Evolutionary conservation across 768 basidiomycete genomes (phyloP).

Genomic region (Fomitopsis pulvina): DNA sequence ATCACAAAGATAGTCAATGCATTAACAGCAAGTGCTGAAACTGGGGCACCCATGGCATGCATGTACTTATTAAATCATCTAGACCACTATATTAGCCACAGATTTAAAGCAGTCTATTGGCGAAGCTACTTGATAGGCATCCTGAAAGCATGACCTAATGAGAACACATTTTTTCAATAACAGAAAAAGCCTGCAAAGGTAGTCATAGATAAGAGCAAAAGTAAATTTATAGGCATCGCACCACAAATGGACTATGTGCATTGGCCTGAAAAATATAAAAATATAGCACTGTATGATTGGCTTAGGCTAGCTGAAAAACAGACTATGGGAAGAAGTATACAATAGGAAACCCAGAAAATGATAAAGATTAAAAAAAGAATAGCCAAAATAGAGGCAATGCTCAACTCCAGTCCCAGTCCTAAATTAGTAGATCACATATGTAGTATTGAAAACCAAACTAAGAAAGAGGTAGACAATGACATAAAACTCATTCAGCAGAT

Average conservation of each 20-base stretch:
- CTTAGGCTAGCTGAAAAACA: neutral
- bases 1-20: slow-evolving; percentile 6
- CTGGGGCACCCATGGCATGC: slow-evolving; percentile 12
- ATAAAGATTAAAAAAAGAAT: no score
- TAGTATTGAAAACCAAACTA: no score
- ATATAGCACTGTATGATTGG: slow-evolving; percentile 5
- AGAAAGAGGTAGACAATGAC: no score
- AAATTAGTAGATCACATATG: no score
- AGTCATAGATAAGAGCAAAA: slow-evolving; percentile 1
- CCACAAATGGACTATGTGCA: neutral
- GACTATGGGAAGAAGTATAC: neutral
- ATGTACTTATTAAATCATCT: slow-evolving; percentile 9
- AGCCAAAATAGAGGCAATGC: no score
- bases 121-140: slow-evolving; percentile 2
- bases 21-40: slow-evolving; percentile 4
- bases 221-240: neutral
- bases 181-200: slow-evolving; percentile 1
- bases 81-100: slow-evolving; percentile 13
- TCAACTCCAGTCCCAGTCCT: no score
- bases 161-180: slow-evolving; percentile 26
- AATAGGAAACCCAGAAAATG: neutral
- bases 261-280: neutral
- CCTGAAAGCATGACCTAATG: slow-evolving; percentile 11
- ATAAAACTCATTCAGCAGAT: no score
- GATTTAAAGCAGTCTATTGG: slow-evolving; percentile 9